Evolutionary conservation across 2,329 filamentous ascomycete genomes (phyloP).

Genomic region (Phoma sp.): DNA sequence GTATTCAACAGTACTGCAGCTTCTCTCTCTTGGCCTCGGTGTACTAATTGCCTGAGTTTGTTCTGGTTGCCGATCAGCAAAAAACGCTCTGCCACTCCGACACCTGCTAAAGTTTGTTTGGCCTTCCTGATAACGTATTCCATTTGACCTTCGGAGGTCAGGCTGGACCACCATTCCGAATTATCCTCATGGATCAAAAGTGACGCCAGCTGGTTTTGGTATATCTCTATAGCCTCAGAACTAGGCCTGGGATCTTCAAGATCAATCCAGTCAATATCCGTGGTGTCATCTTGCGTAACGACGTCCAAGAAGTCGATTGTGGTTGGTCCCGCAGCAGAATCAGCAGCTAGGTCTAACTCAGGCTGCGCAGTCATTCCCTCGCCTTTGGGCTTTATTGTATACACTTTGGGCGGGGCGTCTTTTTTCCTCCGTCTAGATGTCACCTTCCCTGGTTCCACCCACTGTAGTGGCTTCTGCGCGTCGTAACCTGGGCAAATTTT

Average conservation of each 20-base stretch:
- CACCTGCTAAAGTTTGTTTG: background rate
- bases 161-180: slow-evolving; percentile 5
- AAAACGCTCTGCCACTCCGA: slow-evolving; percentile 13
- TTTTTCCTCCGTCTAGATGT: slow-evolving; percentile 33
- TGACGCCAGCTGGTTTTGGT: slow-evolving; percentile 1
- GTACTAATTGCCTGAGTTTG: slow-evolving; percentile 24
- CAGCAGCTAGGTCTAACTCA: background rate
- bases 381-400: slow-evolving; percentile 4
- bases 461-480: slow-evolving; percentile 42
- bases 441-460: slow-evolving; percentile 39
- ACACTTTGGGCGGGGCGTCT: slow-evolving; percentile 19
- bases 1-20: slow-evolving; percentile 22
- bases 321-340: background rate
- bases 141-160: slow-evolving; percentile 8
- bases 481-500: slow-evolving; percentile 41
- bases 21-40: slow-evolving; percentile 16
- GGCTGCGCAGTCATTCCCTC: background rate
- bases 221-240: slow-evolving; percentile 4
- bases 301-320: background rate
- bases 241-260: background rate
- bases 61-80: slow-evolving; percentile 17
- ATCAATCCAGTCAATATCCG: background rate
- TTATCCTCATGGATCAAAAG: slow-evolving; percentile 3
- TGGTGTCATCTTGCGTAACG: background rate
- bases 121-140: slow-evolving; percentile 2